Conservation (phyloP, 176 grass and related monocot species). For the Carex scoparia region DNA sequence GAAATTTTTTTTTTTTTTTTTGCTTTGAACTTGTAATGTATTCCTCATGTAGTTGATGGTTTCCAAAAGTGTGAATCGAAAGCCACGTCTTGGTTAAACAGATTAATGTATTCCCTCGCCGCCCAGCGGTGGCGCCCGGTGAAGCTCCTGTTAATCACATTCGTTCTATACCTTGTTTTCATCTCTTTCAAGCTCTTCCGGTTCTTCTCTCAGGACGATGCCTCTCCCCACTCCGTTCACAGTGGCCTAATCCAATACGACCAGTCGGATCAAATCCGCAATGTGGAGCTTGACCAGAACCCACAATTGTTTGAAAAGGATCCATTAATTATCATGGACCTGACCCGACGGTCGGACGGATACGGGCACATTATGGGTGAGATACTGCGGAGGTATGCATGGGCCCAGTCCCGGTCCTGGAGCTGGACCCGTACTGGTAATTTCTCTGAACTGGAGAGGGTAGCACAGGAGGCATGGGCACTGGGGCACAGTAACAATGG, state of each 20-base stretch:
- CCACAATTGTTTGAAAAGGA: neutral
- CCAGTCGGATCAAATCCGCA: constrained; percentile 14
- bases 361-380: constrained; percentile 73
- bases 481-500: constrained; percentile 35
- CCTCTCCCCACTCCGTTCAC: neutral
- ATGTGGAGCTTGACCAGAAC: constrained; percentile 13
- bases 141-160: neutral
- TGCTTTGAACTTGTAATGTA: neutral
- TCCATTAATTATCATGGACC: constrained; percentile 8
- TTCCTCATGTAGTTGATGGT: constrained; percentile 50
- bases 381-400: constrained; percentile 35
- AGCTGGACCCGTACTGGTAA: constrained; percentile 46
- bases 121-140: neutral
- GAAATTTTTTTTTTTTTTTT: neutral
- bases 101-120: constrained; percentile 48
- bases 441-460: constrained; percentile 71
- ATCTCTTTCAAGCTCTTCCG: constrained; percentile 48
- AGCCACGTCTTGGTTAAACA: constrained; percentile 67
- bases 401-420: neutral
- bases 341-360: constrained; percentile 3
- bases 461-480: constrained; percentile 64
- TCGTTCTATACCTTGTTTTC: constrained; percentile 53
- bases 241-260: neutral
- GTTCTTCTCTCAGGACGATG: constrained; percentile 24
- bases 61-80: constrained; percentile 66